Base-by-base conservation (phyloP, 1,139 yeast species). In the Hyphopichia fennica region DNA sequence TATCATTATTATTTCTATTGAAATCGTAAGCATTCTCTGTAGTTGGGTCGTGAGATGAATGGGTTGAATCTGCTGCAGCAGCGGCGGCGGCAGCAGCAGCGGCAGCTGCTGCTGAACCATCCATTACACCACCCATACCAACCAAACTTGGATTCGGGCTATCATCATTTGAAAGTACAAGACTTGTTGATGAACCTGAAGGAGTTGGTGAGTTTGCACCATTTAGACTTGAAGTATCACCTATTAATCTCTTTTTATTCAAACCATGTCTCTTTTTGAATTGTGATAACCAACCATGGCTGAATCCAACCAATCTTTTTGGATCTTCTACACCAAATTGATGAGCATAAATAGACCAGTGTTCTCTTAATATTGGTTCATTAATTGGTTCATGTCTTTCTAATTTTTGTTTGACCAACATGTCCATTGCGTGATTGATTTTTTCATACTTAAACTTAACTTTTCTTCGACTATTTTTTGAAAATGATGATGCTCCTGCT, bases 201-300 rank as follows among this genome's bases (percentile, higher is more conserved):
- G 39, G 39, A 14, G 29, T 29, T 2, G 41, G 41, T 11, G 37
- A 27, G 5, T 17, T 17, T 9, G 40, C 14, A 23, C 28, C 39
- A 20, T 23, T 30, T n/a, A 15, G 13, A 16, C 31, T 33, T 13
- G 33, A 13, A 11, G 33, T 36, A 9, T 23, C 33, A 8, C 65
- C 62, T 38, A 61, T 51, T 69, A 65, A 63, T 42, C 70, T 53
- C 40, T 65, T 64, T 46, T 66, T 71, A 46, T 67, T 69, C 36
- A 80, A 59, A 0, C 83, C 83, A 50, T 79, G 82, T 42, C 84
- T 59, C 51, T 77, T 79, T 53, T 80, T 80, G 55, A 80, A 80
- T 51, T 77, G 83, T 18, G 77, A 66, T 35, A 80, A 59, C 85
- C 85, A 80, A 7, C 85, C 85, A 56, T 80, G 84, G 49, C 81